A percentile compares a stretch with the other conserved stretches of the same genome.
Conservation (phyloP, 2,329 filamentous ascomycete genomes). For the Didymella segeticola region DNA sequence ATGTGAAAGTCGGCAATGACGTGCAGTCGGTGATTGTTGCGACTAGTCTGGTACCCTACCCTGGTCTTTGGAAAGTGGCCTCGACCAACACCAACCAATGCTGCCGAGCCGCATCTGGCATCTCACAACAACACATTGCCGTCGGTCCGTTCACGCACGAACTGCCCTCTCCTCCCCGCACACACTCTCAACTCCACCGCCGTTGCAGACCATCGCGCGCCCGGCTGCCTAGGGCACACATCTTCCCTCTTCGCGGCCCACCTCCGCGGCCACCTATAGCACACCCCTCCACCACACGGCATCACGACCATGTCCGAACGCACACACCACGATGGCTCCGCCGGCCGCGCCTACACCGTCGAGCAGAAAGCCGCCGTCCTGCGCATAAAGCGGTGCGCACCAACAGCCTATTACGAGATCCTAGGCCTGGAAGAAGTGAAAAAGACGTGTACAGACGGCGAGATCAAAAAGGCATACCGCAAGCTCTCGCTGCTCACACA, state of each 20-base stretch:
- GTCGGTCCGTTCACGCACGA: background rate
- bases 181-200: background rate
- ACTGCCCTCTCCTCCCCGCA: background rate
- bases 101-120: slow-evolving; percentile 25
- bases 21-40: slow-evolving; percentile 33
- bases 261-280: slow-evolving; percentile 6
- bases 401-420: slow-evolving; percentile 96
- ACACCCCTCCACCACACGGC: slow-evolving; percentile 12
- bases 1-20: slow-evolving; percentile 21
- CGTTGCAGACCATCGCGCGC: background rate
- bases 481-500: slow-evolving; percentile 94
- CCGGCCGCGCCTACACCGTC: slow-evolving; percentile 78
- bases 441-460: slow-evolving; percentile 73
- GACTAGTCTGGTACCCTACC: slow-evolving; percentile 30
- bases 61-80: slow-evolving; percentile 39
- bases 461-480: slow-evolving; percentile 97
- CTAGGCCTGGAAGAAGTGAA: slow-evolving; percentile 72
- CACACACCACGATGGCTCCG: slow-evolving; percentile 78
- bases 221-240: background rate
- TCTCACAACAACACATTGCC: slow-evolving; percentile 21
- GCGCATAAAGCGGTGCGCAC: slow-evolving; percentile 81
- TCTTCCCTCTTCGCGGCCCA: slow-evolving; percentile 5
- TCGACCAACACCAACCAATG: slow-evolving; percentile 30
- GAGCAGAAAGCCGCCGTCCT: slow-evolving; percentile 93
- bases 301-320: slow-evolving; percentile 54